phyloP scores from a whole-genome alignment of 2,329 filamentous ascomycete genomes.

The Paraphoma chrysanthemicola region DNA sequence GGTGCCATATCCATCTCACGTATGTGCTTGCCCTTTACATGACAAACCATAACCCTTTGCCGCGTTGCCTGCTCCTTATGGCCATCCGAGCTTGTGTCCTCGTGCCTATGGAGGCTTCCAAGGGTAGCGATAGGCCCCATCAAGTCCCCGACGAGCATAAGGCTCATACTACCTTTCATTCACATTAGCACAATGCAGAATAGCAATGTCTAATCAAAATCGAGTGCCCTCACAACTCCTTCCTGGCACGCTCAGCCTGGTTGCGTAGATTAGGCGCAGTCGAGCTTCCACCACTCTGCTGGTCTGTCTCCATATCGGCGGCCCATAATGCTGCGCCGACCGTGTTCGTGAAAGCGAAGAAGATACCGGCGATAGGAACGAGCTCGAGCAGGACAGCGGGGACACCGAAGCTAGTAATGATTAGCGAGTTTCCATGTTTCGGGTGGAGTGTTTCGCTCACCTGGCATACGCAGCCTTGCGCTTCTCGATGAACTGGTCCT shows the following conservation, averaged over 20 bases:
- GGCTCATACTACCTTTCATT: conserved; percentile 13
- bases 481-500: conserved; percentile 71
- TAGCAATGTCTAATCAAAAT: conserved; percentile 2
- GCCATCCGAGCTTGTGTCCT: conserved; percentile 42
- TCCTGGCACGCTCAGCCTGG: conserved; percentile 44
- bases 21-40: too few relatives aligned
- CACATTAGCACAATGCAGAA: conserved; percentile 13
- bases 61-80: background rate
- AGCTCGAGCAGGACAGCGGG: conserved; percentile 84
- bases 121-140: conserved; percentile 35
- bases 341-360: conserved; percentile 90
- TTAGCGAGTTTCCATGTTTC: conserved; percentile 1
- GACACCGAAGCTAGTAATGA: conserved; percentile 65
- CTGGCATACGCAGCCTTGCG: conserved; percentile 80
- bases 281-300: conserved; percentile 50
- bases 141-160: conserved; percentile 14
- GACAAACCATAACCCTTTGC: too few relatives aligned
- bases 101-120: conserved; percentile 45
- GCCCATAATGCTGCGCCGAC: conserved; percentile 96
- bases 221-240: conserved; percentile 39
- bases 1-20: background rate
- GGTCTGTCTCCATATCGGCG: conserved; percentile 72
- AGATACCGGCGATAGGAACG: conserved; percentile 79
- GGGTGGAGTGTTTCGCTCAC: conserved; percentile 51
- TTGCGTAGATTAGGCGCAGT: conserved; percentile 46